These are phyloP conservation scores for Gorgonomyces haynaldii DNA, from an alignment of 192 early-diverging fungal genomes.

Conservation along the genomic window DNA sequence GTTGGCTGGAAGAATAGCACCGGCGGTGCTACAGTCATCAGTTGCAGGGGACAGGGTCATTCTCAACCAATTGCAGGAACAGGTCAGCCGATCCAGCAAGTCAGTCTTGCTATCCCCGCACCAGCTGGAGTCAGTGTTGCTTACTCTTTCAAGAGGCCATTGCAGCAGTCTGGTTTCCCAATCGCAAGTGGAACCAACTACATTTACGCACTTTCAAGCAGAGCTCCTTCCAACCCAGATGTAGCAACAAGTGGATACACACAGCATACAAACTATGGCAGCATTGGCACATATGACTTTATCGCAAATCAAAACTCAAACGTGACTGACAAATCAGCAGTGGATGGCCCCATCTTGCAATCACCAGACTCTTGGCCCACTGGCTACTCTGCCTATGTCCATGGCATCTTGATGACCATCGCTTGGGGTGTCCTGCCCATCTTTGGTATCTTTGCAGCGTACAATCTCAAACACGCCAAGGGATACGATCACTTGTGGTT, in stretches of 20 bases:
- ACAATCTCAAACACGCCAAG: slow-evolving; percentile 24
- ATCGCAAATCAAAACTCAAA: background rate
- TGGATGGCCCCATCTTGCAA: background rate
- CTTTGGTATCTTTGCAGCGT: slow-evolving; percentile 31
- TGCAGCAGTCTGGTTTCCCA: background rate
- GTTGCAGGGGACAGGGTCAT: background rate
- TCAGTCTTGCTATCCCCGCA: background rate
- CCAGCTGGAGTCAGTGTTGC: background rate
- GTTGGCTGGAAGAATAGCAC: slow-evolving; percentile 6
- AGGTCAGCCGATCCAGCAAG: background rate
- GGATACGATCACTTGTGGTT: slow-evolving; percentile 37
- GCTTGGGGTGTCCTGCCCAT: slow-evolving; percentile 30
- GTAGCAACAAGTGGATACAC: background rate
- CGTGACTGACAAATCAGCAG: background rate
- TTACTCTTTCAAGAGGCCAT: background rate
- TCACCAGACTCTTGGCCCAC: no score
- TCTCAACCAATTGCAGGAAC: background rate
- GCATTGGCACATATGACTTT: background rate
- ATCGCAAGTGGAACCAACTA: background rate
- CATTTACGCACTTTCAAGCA: slow-evolving; percentile 4
- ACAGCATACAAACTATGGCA: background rate
- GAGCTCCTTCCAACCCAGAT: background rate
- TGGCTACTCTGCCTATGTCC: no score
- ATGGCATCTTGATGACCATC: slow-evolving; percentile 34
- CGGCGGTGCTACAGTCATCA: background rate